Base-by-base conservation (phyloP, 2,329 filamentous ascomycete species). In the Talaromyces sp. region DNA sequence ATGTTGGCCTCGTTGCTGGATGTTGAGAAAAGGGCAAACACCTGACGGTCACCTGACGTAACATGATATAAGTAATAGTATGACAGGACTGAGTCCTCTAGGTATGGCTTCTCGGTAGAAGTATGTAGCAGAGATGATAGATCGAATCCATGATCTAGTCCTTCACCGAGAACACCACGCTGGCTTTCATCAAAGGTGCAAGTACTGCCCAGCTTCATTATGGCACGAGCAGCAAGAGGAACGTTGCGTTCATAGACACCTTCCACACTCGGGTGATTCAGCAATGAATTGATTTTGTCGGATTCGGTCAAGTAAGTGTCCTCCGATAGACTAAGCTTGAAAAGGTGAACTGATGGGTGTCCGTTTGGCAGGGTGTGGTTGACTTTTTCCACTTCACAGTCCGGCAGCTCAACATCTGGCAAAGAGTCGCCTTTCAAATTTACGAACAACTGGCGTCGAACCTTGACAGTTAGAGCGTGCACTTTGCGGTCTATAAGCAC, bases 241-340 rank as follows among this genome's bases (percentile, higher is more conserved):
- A 99, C 83, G 65, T 96, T 89, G 69, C 89, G 93, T 77, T 99
- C 95, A 70, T 99, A 99, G 14, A 99, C 92, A 31, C 95, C 95
- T 75, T 99, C 94, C 1, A 99, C 90, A 72, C 92, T 96, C 0
- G 92, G 86, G 70, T 99, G 92, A 64, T 93, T 92, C 78, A 97
- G 93, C 1, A 97, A 80, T 29, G 88, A 77, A 1, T 88, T 86
- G 63, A 97, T 88, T 70, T 92, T 95, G 63, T 92, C 88, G 0
- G 88, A 82, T 72, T 97, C 91, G 51, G 87, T 85, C 62, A 96
- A 86, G 75, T 95, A 99, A 0, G 90, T 83, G 59, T 94, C 88
- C 73, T 99, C 94, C 0, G 90, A 83, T 75, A 99, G 90, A 0
- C 89, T 92, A 41, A 99, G 82, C 77, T 92, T 95, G 83, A 97